Conservation (phyloP, 1,284 basidiomycete species). For the Cryptococcus depauperatus region DNA sequence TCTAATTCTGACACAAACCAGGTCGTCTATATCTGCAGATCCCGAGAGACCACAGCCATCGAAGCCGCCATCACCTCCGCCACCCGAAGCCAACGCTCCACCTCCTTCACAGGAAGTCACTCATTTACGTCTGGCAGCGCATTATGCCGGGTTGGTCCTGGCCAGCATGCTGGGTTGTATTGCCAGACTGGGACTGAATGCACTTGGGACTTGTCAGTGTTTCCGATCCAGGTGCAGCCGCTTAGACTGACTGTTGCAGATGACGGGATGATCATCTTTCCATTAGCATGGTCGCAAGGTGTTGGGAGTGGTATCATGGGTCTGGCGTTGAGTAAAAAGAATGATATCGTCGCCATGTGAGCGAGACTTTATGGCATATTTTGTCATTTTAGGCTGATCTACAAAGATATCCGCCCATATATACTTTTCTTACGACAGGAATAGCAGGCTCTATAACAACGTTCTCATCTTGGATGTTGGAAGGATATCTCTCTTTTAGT, state of each 20-base stretch:
- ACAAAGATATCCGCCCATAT: conserved; percentile 72
- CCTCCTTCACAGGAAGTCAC: conserved; percentile 16
- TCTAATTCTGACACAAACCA: too few relatives aligned
- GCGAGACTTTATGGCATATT: conserved; percentile 34
- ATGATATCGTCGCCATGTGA: conserved; percentile 64
- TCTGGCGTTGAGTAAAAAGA: conserved; percentile 58
- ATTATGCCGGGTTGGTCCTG: conserved; percentile 59
- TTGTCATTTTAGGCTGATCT: neutral
- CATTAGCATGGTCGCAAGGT: conserved; percentile 78
- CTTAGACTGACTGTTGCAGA: conserved; percentile 18
- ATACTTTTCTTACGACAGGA: conserved; percentile 83
- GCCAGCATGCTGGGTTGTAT: conserved; percentile 71
- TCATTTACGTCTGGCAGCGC: conserved; percentile 21
- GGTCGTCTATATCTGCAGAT: conserved; percentile 9
- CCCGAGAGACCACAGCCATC: conserved; percentile 6
- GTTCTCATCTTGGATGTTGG: conserved; percentile 90
- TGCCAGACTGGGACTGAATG: conserved; percentile 63
- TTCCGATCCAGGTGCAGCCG: neutral
- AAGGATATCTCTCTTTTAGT: conserved; percentile 78
- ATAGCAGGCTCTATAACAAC: conserved; percentile 95
- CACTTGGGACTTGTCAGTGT: conserved; percentile 50
- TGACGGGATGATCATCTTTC: conserved; percentile 64
- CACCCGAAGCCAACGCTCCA: conserved; percentile 10
- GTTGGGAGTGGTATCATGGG: conserved; percentile 92
- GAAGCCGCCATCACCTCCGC: conserved; percentile 3